Base-by-base conservation (phyloP, 305 asterid genomes). In the Petunia hybrid region DNA sequence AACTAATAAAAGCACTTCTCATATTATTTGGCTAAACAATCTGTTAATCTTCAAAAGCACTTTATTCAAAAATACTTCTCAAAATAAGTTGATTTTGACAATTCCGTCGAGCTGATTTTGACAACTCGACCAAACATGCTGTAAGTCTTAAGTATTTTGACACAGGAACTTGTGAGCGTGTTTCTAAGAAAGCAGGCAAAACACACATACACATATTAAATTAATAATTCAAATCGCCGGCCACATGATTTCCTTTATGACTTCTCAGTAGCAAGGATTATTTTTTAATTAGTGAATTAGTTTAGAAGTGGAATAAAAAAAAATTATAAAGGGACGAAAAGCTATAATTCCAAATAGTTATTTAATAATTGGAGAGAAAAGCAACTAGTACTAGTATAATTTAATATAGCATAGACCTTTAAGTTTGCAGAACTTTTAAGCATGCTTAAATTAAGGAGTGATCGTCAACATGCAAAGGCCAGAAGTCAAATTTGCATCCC, bases 121-220 rank as follows among this genome's bases (percentile, higher is more conserved):
- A n/a, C n/a, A n/a, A n/a, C n/a, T n/a, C n/a, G n/a, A n/a, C n/a
- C n/a, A n/a, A n/a, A n/a, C 22, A 22, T 0, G 31, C 31, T 22
- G 1, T 22, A 22, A 71, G 78, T 71, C 10, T 2, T 2, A 0
- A 48, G 1, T 48, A 71, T 22, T 48, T 48, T 71, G 62, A 48
- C 31, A 71, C 43, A 71, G 14, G 62, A 71, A 12, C 31, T 71
- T 71, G 78, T 48, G 35, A 38, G 45, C 43, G 78, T 73, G 45
- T 73, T 73, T 73, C 62, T 35, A 51, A 48, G 78, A 73, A 73
- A 12, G 56, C 12, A 70, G 76, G 5, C 57, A 69, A 73, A 35
- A 48, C 1, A 31, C 77, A 45, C 2, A 70, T 8, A 71, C 31
- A 31, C 42, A 71, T 13, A 51, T 35, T 5, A 35, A 13, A 65